Evolutionary conservation across 768 basidiomycete species (phyloP).

Genomic region (Lactarius pseudohatsudake): DNA sequence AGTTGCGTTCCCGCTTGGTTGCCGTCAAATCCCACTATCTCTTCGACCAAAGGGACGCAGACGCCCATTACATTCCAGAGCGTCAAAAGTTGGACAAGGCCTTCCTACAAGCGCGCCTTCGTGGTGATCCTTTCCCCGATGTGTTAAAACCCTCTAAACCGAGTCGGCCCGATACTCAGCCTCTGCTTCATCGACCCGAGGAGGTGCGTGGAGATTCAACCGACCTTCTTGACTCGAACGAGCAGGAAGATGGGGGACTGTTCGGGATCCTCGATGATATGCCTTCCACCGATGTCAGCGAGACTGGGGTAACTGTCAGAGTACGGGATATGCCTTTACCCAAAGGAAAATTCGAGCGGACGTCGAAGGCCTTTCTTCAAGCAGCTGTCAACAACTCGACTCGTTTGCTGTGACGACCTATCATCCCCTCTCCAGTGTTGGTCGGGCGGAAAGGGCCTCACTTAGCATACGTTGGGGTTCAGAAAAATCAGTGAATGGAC

Average conservation of each 20-base stretch:
- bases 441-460: slow-evolving; percentile 71
- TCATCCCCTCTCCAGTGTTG: slow-evolving; percentile 59
- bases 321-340: slow-evolving; percentile 77
- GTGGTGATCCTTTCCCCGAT: slow-evolving; percentile 30
- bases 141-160: background rate
- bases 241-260: slow-evolving; percentile 59
- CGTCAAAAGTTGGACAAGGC: slow-evolving; percentile 49
- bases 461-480: slow-evolving; percentile 75
- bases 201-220: slow-evolving; percentile 19
- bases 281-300: slow-evolving; percentile 55
- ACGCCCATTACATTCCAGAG: slow-evolving; percentile 53
- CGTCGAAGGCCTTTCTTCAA: slow-evolving; percentile 70
- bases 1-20: slow-evolving; percentile 48
- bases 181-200: slow-evolving; percentile 13
- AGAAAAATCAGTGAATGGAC: slow-evolving; percentile 59
- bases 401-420: slow-evolving; percentile 76
- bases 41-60: slow-evolving; percentile 68
- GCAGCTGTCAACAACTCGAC: slow-evolving; percentile 67
- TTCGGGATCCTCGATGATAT: slow-evolving; percentile 71
- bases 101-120: slow-evolving; percentile 46
- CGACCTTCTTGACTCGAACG: slow-evolving; percentile 54
- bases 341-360: slow-evolving; percentile 79
- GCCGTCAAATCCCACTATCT: slow-evolving; percentile 59
- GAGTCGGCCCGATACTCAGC: background rate
- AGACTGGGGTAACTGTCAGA: slow-evolving; percentile 51